phyloP scores from a whole-genome alignment of 2,329 filamentous ascomycete genomes.

The Neonectria neomacrospora region DNA sequence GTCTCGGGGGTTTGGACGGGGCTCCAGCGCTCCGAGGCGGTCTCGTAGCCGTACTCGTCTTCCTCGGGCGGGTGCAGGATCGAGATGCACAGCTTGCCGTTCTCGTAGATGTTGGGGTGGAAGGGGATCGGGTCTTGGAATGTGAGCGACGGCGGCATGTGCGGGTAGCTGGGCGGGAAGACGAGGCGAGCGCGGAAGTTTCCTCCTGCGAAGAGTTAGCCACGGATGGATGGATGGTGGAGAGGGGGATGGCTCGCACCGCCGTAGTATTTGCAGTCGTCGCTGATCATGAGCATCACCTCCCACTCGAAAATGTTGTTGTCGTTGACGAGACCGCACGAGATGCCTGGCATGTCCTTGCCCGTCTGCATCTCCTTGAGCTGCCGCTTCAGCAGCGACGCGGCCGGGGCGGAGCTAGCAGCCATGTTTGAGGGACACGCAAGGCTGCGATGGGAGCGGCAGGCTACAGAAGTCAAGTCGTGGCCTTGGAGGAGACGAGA shows the following conservation, averaged over 20 bases:
- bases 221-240: not conserved
- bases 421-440: conserved; percentile 30
- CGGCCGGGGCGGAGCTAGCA: conserved; percentile 63
- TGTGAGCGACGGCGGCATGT: conserved; percentile 86
- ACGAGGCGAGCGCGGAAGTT: conserved; percentile 88
- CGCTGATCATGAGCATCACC: conserved; percentile 97
- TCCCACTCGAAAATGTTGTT: conserved; percentile 97
- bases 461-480: not conserved
- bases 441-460: not conserved
- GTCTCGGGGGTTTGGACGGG: conserved; percentile 96
- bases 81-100: conserved; percentile 92
- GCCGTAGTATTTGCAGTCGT: conserved; percentile 93
- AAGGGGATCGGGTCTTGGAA: conserved; percentile 87
- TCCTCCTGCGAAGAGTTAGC: conserved; percentile 69
- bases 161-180: conserved; percentile 89
- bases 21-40: conserved; percentile 89
- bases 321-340: conserved; percentile 85
- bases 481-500: not conserved
- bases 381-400: conserved; percentile 81
- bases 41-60: conserved; percentile 94
- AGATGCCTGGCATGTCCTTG: conserved; percentile 94
- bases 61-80: conserved; percentile 96
- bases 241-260: conserved; percentile 63
- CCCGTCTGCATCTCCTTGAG: conserved; percentile 94
- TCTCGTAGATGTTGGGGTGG: conserved; percentile 93